phyloP scores from a whole-genome alignment of 1,139 yeast species.

The Kazachstania sp. region DNA sequence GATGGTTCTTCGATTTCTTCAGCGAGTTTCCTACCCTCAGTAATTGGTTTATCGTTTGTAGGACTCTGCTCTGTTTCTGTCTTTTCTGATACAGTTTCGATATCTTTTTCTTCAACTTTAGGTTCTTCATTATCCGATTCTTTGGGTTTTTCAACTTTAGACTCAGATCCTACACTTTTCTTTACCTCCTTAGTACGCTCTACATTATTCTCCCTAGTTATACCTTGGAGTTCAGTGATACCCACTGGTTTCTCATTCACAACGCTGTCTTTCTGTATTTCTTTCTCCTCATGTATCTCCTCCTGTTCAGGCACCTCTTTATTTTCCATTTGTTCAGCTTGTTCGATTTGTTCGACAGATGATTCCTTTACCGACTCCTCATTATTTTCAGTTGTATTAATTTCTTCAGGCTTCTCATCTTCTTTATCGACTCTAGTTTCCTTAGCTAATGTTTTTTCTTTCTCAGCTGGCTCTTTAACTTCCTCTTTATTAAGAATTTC shows the following conservation, averaged over 20 bases:
- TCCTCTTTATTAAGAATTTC: neutral
- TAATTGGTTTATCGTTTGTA: neutral
- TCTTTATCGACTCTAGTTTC: neutral
- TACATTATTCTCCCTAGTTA: neutral
- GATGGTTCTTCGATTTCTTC: no score
- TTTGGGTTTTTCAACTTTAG: constrained; percentile 1
- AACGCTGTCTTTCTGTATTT: neutral
- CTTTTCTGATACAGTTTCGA: neutral
- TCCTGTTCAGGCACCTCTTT: no score
- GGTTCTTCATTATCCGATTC: neutral
- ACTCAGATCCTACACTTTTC: neutral
- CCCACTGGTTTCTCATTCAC: neutral
- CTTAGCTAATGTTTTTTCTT: neutral
- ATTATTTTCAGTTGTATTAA: neutral
- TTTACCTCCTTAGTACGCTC: neutral
- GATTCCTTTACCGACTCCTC: neutral
- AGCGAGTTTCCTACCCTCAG: no score
- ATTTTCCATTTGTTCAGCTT: no score
- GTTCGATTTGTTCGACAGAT: neutral
- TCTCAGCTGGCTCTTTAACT: neutral
- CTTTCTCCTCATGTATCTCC: neutral
- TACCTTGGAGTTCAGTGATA: neutral
- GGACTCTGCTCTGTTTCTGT: constrained; percentile 4
- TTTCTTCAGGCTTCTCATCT: neutral
- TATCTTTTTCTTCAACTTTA: neutral